Base-by-base conservation (phyloP, 2,329 filamentous ascomycete species). In the Cylindrodendrum hubeiense region DNA sequence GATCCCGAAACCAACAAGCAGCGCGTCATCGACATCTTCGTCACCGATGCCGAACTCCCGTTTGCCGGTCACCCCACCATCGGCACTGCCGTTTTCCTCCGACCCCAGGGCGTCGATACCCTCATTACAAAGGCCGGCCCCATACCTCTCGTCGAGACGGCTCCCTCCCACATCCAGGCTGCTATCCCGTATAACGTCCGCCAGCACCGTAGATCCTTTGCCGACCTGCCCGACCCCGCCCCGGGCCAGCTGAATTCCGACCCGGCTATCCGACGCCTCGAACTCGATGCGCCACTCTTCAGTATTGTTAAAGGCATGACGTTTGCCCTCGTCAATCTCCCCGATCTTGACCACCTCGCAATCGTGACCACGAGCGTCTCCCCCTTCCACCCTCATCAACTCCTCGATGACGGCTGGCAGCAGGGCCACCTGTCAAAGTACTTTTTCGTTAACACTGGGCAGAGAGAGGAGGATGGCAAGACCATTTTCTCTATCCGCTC, bases 281-380 rank as follows among this genome's bases (percentile, higher is more conserved):
- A 84, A 76, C 68, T 81, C 33, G 65, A 70, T 12, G 82, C 85
- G 9, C 84, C 86, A 15, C 73, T 88, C 19, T 84, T 89, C 60
- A 90, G 87, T 68, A 87, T 94, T 49, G 91, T 94, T 37, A 88
- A 88, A 47, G 93, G 92, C 51, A 91, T 95, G 90, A 88, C 87
- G 1, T 94, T 94, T 77, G 79, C 89, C n/a, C 85, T 93, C 33
- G 82, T 92, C 15, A 80, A 87, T 69, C 81, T 96, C 22, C 82
- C 87, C 0, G 85, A 83, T 58, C 78, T 93, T 10, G 88, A 89
- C 30, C 83, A 86, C 8, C 82, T 95, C 19, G 83, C 79, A 5
- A 71, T 78, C 13, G 80, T 83, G 3, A 69, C 78, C 30, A 69
- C 70, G 4, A 72, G 76, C 34, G 70, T 72, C 30, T 74, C 80